Evolutionary conservation across 176 grass and related monocot genomes (phyloP), one percentile per base, ranked within the genome.

Genomic region (Oryza brachyantha): DNA sequence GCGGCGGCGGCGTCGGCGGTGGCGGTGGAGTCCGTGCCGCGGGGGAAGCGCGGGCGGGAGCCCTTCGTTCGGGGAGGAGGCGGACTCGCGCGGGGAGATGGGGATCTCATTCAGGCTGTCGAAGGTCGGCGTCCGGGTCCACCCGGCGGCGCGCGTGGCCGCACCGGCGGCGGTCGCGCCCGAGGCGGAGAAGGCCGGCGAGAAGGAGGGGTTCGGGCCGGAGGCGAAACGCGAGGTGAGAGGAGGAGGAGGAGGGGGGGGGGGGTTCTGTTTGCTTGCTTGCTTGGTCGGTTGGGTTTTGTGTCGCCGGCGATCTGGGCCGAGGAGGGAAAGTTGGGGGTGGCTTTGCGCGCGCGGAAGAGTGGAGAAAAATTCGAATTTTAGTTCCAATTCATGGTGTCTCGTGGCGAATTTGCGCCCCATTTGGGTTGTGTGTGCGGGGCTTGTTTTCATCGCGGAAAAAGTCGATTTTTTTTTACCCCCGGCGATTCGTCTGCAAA

Each of bases 91-190:
- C 14, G 43, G 5, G 1, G 74, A 52, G 35, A 96, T 96, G 94
- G 94, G 86, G 75, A 81, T 93, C 76, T 97, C 94, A 34, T 93
- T 97, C 88, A 91, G 89, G 81, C 25, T 97, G 3, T 89, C 86
- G 8, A 97, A 91, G 88, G 81, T 83, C 41, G 91, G 86, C 9
- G 82, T 89, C 68, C 78, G 87, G 36, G 82, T 89, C 45, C 87
- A 85, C 31, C 87, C 87, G 28, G 73, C 77, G 36, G 74, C 83
- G 14, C 90, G 79, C 66, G 28, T 45, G 34, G 59, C 83, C 28
- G 79, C 75, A 28, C 61, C 85, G 54, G 38, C 40, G 36, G 9
- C 31, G n/a, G 38, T 16, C 68, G 11, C 35, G 13, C 41, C n/a
- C 59, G 74, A 59, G 24, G 38, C 35, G 35, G 81, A 86, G 13